phyloP scores from a whole-genome alignment of 225 moss, liverwort and hornwort genomes.

The Marchantia paleacea region DNA sequence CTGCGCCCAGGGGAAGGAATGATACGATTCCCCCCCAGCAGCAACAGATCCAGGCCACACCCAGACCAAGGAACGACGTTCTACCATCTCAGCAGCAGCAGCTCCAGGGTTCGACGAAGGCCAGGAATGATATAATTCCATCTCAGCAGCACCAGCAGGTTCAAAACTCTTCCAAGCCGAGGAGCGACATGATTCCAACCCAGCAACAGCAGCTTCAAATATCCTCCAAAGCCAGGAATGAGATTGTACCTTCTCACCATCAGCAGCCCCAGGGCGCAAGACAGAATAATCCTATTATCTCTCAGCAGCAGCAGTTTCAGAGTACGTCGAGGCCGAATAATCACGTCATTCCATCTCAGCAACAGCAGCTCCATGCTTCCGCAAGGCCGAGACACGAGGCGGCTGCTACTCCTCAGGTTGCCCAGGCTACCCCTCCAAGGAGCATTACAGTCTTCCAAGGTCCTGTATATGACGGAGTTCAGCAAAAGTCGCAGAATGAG shows the following conservation, averaged over 20 bases:
- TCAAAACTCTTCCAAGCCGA: conserved; percentile 5
- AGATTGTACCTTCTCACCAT: conserved; percentile 7
- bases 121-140: conserved; percentile 20
- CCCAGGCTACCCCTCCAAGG: conserved; percentile 8
- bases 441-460: conserved; percentile 14
- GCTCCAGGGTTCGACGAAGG: conserved; percentile 7
- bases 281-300: conserved; percentile 7
- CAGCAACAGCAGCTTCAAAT: conserved; percentile 20
- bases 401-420: conserved; percentile 8
- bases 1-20: background rate
- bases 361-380: conserved; percentile 14
- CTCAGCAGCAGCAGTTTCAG: conserved; percentile 22
- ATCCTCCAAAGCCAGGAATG: conserved; percentile 18
- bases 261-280: conserved; percentile 11
- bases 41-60: conserved; percentile 15
- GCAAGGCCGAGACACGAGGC: conserved; percentile 12
- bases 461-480: conserved; percentile 14
- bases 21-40: conserved; percentile 10
- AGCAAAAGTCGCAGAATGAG: conserved; percentile 18
- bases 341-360: conserved; percentile 21
- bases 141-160: conserved; percentile 9
- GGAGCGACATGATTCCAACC: conserved; percentile 7
- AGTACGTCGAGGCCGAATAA: conserved; percentile 14
- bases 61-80: conserved; percentile 1
- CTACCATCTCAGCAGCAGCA: conserved; percentile 18